Conservation (phyloP, 352 stramenopile genomes). For the Pythium rishiriense region DNA sequence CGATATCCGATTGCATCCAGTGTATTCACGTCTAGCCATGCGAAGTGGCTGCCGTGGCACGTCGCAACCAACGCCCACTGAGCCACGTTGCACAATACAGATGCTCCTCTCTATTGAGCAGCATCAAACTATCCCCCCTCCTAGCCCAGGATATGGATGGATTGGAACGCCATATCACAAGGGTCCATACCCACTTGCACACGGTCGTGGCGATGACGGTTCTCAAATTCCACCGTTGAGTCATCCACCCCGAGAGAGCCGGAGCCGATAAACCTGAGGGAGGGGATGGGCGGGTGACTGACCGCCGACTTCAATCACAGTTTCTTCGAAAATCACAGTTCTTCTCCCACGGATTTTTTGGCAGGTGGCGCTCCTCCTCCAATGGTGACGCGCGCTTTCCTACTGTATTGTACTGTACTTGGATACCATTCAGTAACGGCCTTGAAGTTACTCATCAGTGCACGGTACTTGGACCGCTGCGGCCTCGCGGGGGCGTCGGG, state of each 20-base stretch:
- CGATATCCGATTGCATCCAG: too few species aligned
- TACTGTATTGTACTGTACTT: too few species aligned
- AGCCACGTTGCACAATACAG: too few species aligned
- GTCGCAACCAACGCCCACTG: too few species aligned
- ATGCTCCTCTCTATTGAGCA: too few species aligned
- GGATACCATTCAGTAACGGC: not conserved
- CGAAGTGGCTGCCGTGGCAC: too few species aligned
- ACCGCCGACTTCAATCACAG: slow-evolving; percentile 9
- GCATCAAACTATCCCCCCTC: too few species aligned
- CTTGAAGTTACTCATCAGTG: not conserved
- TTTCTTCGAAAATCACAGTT: slow-evolving; percentile 9
- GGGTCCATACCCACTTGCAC: too few species aligned
- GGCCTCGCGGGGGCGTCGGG: not conserved
- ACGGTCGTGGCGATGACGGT: too few species aligned
- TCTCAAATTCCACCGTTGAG: not conserved
- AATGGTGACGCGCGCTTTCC: not conserved
- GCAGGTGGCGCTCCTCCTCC: not conserved
- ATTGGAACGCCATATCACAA: too few species aligned
- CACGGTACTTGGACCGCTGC: not conserved
- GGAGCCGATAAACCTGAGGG: not conserved
- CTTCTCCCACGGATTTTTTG: slow-evolving; percentile 14
- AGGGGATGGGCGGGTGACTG: slow-evolving; percentile 9
- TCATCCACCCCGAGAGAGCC: slow-evolving; percentile 15
- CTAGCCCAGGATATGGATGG: too few species aligned
- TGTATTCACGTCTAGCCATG: too few species aligned